phyloP scores from a whole-genome alignment of 768 basidiomycete genomes.

The Nevesoporus exiguus region DNA sequence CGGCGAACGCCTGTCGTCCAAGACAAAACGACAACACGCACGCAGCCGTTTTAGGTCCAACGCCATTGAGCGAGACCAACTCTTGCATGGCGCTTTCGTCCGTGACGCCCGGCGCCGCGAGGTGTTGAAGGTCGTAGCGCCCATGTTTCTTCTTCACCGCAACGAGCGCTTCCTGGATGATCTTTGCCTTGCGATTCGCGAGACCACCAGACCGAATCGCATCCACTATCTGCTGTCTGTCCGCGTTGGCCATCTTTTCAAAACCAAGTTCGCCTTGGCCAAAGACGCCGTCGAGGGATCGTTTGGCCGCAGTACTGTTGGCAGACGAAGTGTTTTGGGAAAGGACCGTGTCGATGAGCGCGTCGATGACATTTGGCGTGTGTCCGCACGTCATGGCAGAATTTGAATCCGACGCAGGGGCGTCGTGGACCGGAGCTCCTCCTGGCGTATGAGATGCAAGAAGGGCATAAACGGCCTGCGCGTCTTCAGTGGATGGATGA shows the following conservation, averaged over 20 bases:
- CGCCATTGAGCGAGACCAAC: slow-evolving; percentile 53
- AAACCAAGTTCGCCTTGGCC: slow-evolving; percentile 46
- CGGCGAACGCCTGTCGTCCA: slow-evolving; percentile 57
- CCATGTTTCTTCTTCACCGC: slow-evolving; percentile 47
- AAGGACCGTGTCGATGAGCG: slow-evolving; percentile 56
- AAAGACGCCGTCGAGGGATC: slow-evolving; percentile 44
- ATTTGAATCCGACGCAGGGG: slow-evolving; percentile 29
- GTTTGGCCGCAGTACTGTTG: slow-evolving; percentile 51
- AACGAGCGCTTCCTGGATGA: slow-evolving; percentile 47
- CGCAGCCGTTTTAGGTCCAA: slow-evolving; percentile 62
- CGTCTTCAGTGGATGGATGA: slow-evolving; percentile 45
- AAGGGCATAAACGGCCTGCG: slow-evolving; percentile 38
- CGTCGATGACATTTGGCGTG: slow-evolving; percentile 53
- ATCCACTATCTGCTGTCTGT: slow-evolving; percentile 40
- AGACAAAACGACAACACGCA: slow-evolving; percentile 61
- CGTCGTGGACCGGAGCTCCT: slow-evolving; percentile 27
- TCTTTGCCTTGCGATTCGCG: slow-evolving; percentile 56
- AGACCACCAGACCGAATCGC: slow-evolving; percentile 54
- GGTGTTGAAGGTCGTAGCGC: slow-evolving; percentile 55
- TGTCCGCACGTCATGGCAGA: slow-evolving; percentile 45
- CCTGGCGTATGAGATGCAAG: slow-evolving; percentile 38
- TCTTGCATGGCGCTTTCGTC: slow-evolving; percentile 56
- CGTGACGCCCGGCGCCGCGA: slow-evolving; percentile 31
- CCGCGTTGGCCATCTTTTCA: slow-evolving; percentile 44
- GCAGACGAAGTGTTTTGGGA: slow-evolving; percentile 55